Evolutionary conservation across 1,284 basidiomycete genomes (phyloP), one percentile per base, ranked within the genome.

Genomic region (Boletus sp.): DNA sequence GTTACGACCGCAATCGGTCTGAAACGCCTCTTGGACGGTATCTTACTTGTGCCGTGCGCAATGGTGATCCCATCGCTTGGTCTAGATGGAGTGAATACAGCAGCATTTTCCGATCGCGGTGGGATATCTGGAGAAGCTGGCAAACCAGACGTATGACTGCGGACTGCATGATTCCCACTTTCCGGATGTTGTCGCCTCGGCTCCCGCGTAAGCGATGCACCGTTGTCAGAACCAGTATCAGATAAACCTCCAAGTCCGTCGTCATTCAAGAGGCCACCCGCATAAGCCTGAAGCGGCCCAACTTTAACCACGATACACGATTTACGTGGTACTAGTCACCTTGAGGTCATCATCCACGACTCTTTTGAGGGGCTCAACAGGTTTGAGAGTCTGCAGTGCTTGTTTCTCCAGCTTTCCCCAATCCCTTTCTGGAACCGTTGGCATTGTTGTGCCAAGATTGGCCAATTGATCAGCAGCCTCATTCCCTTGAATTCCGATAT

Each of bases 391-490:
- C 48, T 60, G 55, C 43, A 70, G 50, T 21, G 54, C 60, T 1
- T 61, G 28, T 47, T 56, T 51, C 55, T 72, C 73, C 25, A 72
- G 56, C 33, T 27, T 46, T 33, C 70, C 76, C 89, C 89, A 92
- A 64, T 90, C 80, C 38, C 79, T 77, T 49, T 91, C 89, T 4
- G 70, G 67, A 3, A 76, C 59, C 23, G 54, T 63, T 0, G 80
- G 77, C 47, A 79, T 59, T 11, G 67, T 59, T 10, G 80, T 74
- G 3, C 91, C 91, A 7, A 75, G 43, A 61, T 86, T 87, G 10
- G 91, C 91, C 61, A 88, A 79, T 30, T 63, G 66, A 72, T 95
- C 93, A 1, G 92, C 93, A 57, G 84, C 86, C 60, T 94, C 91
- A 70, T 95, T 95, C 2, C 93, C 93, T 57, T 75, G 75, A 48